Conservation (phyloP, 129 eudicot species). For the Escallonia herrerae region DNA sequence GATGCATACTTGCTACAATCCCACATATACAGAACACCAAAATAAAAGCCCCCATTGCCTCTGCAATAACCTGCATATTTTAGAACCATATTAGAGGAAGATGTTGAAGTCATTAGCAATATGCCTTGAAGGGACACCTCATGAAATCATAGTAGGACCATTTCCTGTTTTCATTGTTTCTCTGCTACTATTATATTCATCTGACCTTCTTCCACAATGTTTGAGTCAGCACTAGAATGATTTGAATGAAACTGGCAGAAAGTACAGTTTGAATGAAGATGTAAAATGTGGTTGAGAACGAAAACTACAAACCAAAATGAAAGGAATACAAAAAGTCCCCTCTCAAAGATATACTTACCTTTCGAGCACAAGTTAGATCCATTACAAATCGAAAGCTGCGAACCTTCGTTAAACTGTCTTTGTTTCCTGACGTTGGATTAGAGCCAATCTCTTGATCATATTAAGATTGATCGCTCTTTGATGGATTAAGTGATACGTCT, state of each 20-base stretch:
- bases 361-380: conserved; percentile 37
- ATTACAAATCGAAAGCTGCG: conserved; percentile 26
- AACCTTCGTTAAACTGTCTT: conserved; percentile 15
- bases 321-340: neutral
- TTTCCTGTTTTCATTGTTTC: neutral
- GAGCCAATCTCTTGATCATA: conserved; percentile 44
- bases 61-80: conserved; percentile 65
- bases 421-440: conserved; percentile 11
- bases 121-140: neutral
- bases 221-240: neutral
- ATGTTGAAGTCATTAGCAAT: neutral
- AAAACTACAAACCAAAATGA: neutral
- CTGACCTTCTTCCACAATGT: neutral
- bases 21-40: conserved; percentile 72
- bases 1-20: conserved; percentile 55
- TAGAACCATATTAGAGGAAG: neutral
- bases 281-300: neutral
- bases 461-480: conserved; percentile 21
- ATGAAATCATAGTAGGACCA: neutral
- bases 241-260: neutral
- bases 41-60: conserved; percentile 74
- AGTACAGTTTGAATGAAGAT: neutral
- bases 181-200: too few species aligned
- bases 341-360: conserved; percentile 12
- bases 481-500: conserved; percentile 22